Evolutionary conservation across 1,284 basidiomycete species (phyloP).

Genomic region (Tylopilus orsonianus): DNA sequence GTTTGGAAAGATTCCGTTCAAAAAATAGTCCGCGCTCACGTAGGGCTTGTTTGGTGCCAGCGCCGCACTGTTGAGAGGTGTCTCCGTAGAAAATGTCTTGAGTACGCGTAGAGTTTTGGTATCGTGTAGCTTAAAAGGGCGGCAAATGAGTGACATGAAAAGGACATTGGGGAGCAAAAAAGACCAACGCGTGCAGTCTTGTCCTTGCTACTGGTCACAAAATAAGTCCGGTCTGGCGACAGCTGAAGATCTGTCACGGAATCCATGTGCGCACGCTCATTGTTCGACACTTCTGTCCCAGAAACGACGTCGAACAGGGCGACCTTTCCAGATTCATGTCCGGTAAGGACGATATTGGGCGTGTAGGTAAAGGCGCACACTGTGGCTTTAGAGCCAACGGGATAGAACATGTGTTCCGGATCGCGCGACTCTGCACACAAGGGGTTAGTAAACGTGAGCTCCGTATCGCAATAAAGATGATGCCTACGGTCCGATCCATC

Average conservation of each 20-base stretch:
- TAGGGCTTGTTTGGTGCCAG: slow-evolving; percentile 86
- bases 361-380: slow-evolving; percentile 89
- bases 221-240: slow-evolving; percentile 89
- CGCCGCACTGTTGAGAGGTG: slow-evolving; percentile 93
- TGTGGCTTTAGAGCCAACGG: slow-evolving; percentile 92
- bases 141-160: slow-evolving; percentile 3
- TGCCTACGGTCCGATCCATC: slow-evolving; percentile 74
- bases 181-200: slow-evolving; percentile 86
- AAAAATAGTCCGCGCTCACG: slow-evolving; percentile 41
- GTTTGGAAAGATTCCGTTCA: neutral
- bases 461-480: slow-evolving; percentile 2
- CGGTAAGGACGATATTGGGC: slow-evolving; percentile 84
- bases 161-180: neutral
- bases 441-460: slow-evolving; percentile 1
- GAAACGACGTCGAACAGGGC: slow-evolving; percentile 86
- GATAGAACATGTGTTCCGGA: slow-evolving; percentile 79
- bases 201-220: slow-evolving; percentile 96
- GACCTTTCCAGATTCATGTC: slow-evolving; percentile 94
- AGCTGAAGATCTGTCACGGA: slow-evolving; percentile 93
- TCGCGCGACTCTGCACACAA: slow-evolving; percentile 64
- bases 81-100: slow-evolving; percentile 93
- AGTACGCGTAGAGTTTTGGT: slow-evolving; percentile 86
- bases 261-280: slow-evolving; percentile 84
- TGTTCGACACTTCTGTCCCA: slow-evolving; percentile 80
- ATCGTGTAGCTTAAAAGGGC: slow-evolving; percentile 73